These are phyloP conservation scores for Umbelopsis sp. DNA, from an alignment of 371 early-diverging fungal species.

Conservation along the genomic window DNA sequence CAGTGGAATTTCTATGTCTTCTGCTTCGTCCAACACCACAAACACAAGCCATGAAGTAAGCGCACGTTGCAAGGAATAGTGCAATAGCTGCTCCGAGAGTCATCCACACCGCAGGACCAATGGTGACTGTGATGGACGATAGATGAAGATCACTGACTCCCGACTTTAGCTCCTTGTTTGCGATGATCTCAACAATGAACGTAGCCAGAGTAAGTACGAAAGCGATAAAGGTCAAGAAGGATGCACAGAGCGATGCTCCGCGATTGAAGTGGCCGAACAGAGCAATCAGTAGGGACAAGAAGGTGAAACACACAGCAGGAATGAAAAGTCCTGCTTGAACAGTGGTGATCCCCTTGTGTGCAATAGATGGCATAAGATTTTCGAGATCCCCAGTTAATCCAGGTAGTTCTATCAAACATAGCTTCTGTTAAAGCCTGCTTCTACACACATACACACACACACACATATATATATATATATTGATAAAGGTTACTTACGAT, in stretches of 20 bases:
- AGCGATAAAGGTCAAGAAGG: constrained; percentile 7
- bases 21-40: constrained; percentile 10
- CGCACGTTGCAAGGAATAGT: constrained; percentile 3
- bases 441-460: background rate
- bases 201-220: constrained; percentile 16
- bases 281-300: constrained; percentile 2
- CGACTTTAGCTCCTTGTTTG: background rate
- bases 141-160: background rate
- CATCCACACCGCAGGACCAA: constrained; percentile 21
- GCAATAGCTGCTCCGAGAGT: constrained; percentile 17
- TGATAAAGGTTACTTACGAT: background rate
- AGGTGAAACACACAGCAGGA: constrained; percentile 16
- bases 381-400: background rate
- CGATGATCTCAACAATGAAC: constrained; percentile 15
- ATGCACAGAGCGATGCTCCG: background rate
- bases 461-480: too few species aligned
- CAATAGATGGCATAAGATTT: background rate
- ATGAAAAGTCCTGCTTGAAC: constrained; percentile 20
- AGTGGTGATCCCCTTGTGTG: constrained; percentile 7
- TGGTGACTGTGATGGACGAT: background rate
- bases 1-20: background rate
- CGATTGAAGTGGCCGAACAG: background rate
- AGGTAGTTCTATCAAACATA: background rate
- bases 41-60: background rate
- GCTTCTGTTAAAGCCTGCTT: background rate